phyloP scores from a whole-genome alignment of 768 basidiomycete species.

The Cystofilobasidium ferigula region DNA sequence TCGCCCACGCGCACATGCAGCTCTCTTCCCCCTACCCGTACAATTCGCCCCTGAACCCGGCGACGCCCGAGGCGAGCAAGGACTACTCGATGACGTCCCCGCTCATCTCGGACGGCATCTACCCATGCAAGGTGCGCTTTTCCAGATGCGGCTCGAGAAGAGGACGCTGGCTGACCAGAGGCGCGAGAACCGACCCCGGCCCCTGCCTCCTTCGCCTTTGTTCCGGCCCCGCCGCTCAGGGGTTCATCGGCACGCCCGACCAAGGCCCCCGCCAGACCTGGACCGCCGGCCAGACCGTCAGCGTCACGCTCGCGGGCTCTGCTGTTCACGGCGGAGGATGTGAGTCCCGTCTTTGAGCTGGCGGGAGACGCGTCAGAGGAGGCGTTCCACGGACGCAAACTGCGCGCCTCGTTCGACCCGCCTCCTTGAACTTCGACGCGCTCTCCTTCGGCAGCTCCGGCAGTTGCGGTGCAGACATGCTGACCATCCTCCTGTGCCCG shows the following conservation, averaged over 20 bases:
- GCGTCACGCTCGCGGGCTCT: conserved; percentile 33
- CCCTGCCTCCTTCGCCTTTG: not conserved
- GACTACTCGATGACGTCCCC: conserved; percentile 39
- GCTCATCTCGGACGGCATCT: conserved; percentile 34
- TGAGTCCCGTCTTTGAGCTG: not conserved
- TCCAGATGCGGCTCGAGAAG: conserved; percentile 8
- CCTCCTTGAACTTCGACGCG: too few species aligned
- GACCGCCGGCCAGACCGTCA: conserved; percentile 35
- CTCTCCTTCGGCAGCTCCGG: too few species aligned
- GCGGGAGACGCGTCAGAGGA: not conserved
- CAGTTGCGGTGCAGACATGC: too few species aligned
- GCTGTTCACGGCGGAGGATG: conserved; percentile 39
- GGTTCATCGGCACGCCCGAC: conserved; percentile 32
- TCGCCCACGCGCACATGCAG: conserved; percentile 28
- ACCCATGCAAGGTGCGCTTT: conserved; percentile 36
- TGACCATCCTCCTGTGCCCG: not conserved
- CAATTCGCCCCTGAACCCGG: conserved; percentile 29
- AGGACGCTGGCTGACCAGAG: too few species aligned
- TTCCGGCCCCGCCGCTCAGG: not conserved
- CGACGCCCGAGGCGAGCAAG: conserved; percentile 29
- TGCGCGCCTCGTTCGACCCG: too few species aligned
- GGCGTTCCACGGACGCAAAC: not conserved
- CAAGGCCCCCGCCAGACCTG: conserved; percentile 28
- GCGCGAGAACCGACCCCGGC: too few species aligned
- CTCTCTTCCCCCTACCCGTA: conserved; percentile 27